Evolutionary conservation across 805 yeast species (phyloP), one percentile per base, ranked within the genome.

Genomic region (Spathaspora hagerdaliae): DNA sequence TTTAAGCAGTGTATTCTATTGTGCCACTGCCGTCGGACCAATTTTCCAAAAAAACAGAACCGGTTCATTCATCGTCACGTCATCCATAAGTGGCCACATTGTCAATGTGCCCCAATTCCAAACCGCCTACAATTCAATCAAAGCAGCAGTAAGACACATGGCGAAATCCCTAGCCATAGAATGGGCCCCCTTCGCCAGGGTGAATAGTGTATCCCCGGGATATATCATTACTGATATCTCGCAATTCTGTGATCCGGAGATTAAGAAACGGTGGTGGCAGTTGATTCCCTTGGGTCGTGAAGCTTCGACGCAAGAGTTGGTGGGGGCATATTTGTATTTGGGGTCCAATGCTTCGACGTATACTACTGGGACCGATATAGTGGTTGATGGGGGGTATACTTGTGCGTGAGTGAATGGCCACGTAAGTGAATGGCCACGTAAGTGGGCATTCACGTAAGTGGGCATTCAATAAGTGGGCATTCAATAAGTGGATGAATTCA

Each of bases 51-150:
- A 67, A 53, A 58, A 67, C 39, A 71, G 73, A 13, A 58, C 56
- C 48, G 75, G 75, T n/a, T 69, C 75, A 7, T 63, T 72, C 48
- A 65, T 72, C 45, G 58, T 70, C 49, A 72, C 77, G 14, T 74
- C 76, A 5, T 71, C 75, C 19, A 72, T 72, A 73, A 68, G 74
- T 9, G 77, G 75, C n/a, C 74, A 69, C 56, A 71, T 72, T 53
- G 75, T 66, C 43, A 72, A 72, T 52, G 66, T 70, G 36, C 77
- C 77, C 4, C 75, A 72, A 53, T 51, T 64, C 48, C 77, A 72
- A 52, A 73, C 75, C 19, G 74, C 76, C 31, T 72, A 72, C 57
- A 72, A 72, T 53, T 75, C 76, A 24, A 74, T 72, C 47, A 72
- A 72, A 59, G 76, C 77, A 38, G 77, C 71, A 2, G 63, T 67